Conservation (phyloP, 345 rosid genomes). For the Populus nigra region DNA sequence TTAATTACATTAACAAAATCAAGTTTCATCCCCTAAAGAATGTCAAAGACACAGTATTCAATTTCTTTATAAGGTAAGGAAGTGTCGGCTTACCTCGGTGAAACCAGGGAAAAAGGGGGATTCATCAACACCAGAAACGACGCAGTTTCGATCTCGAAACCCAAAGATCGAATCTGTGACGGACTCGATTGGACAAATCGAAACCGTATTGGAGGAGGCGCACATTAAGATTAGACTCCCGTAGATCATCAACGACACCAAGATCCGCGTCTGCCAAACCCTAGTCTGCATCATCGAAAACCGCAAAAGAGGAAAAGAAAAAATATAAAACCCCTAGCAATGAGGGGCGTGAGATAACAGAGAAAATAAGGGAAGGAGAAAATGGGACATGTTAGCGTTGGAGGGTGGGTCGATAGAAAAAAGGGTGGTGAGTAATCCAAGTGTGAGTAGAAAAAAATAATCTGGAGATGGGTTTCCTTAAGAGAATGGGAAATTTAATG, state of each 20-base stretch:
- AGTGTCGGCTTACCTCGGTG: constrained; percentile 48
- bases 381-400: constrained; percentile 13
- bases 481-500: background rate
- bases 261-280: constrained; percentile 39
- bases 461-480: no score
- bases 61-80: background rate
- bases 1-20: background rate
- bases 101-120: constrained; percentile 44
- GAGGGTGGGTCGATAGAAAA: background rate
- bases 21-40: background rate
- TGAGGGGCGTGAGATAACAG: background rate
- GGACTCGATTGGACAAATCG: constrained; percentile 46
- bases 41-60: background rate
- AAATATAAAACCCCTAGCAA: background rate
- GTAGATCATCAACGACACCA: constrained; percentile 21
- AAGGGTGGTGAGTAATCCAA: no score
- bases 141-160: constrained; percentile 47
- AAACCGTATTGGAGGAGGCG: constrained; percentile 30
- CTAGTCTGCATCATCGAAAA: constrained; percentile 27
- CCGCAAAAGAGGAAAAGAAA: background rate
- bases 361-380: background rate
- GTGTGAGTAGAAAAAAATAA: background rate
- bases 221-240: constrained; percentile 30
- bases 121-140: constrained; percentile 20
- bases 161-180: constrained; percentile 48